These are phyloP conservation scores for Penicillium tannophilum DNA, from an alignment of 495 filamentous ascomycete genomes.

Conservation along the genomic window DNA sequence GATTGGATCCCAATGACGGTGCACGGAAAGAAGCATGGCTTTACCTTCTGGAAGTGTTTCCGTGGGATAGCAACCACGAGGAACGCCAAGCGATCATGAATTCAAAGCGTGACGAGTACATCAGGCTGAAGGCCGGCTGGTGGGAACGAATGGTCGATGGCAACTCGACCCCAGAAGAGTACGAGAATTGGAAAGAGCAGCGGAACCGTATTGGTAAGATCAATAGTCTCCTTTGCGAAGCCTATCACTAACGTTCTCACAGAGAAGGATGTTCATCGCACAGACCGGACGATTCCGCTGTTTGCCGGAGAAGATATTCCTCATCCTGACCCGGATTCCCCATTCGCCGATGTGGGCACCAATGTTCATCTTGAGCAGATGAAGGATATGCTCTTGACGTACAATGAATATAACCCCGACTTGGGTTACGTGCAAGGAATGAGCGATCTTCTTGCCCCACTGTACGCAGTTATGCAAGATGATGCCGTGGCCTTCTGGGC, in stretches of 20 bases:
- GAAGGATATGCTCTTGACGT: constrained; percentile 98
- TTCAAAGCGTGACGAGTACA: constrained; percentile 88
- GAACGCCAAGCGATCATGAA: constrained; percentile 80
- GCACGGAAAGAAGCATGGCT: constrained; percentile 96
- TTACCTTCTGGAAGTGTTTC: constrained; percentile 86
- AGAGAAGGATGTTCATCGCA: constrained; percentile 99
- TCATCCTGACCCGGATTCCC: constrained; percentile 96
- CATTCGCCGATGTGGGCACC: constrained; percentile 86
- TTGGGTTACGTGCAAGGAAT: constrained; percentile 98
- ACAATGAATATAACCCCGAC: constrained; percentile 93
- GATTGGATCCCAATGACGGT: constrained; percentile 83
- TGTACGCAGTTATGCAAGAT: constrained; percentile 96
- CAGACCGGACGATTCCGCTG: constrained; percentile 87
- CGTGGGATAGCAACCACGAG: constrained; percentile 82
- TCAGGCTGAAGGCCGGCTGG: constrained; percentile 91
- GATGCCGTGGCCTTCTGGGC: constrained; percentile 97
- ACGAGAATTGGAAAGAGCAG: constrained; percentile 96
- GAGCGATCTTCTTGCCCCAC: constrained; percentile 93
- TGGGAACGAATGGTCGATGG: constrained; percentile 92
- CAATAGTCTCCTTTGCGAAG: background rate
- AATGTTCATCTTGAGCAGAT: constrained; percentile 98
- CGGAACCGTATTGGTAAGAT: constrained; percentile 84
- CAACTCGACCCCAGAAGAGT: constrained; percentile 70
- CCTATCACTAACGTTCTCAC: constrained; percentile 24
- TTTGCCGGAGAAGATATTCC: constrained; percentile 96